Percentiles rank a stretch among this genome's conserved stretches.
phyloP scores from a whole-genome alignment of 768 basidiomycete genomes.

The Cantharellus cinnabarinus region DNA sequence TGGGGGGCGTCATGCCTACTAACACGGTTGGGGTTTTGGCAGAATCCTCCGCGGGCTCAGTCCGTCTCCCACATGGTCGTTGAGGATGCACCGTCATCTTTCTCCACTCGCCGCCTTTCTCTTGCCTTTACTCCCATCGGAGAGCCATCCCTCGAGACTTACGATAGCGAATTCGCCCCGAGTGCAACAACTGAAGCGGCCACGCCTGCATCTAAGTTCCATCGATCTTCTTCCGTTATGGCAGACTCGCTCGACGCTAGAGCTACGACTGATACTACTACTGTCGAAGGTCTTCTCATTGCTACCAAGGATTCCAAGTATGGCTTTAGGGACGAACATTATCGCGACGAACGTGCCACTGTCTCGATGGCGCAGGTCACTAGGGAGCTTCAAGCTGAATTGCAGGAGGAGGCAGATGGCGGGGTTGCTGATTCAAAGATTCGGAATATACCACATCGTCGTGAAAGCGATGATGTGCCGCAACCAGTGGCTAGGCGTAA shows the following conservation, averaged over 20 bases:
- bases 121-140: slow-evolving; percentile 1
- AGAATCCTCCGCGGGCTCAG: background rate
- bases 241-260: background rate
- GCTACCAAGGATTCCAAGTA: background rate
- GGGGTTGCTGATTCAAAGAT: background rate
- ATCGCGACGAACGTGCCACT: background rate
- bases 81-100: background rate
- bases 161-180: background rate
- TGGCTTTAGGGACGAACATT: background rate
- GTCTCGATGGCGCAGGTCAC: background rate
- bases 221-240: background rate
- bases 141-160: background rate
- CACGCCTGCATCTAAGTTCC: background rate
- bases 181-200: background rate
- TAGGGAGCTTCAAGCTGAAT: background rate
- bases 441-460: too few relatives aligned
- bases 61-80: background rate
- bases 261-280: background rate
- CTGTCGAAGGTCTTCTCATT: background rate
- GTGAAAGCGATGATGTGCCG: background rate
- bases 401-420: background rate
- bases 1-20: background rate
- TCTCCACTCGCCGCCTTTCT: background rate
- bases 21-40: background rate
- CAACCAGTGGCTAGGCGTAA: background rate